Percentiles rank a stretch among this genome's conserved stretches.
These are phyloP conservation scores for Nemania serpens DNA, from an alignment of 2,329 filamentous ascomycete species.

Conservation along the genomic window DNA sequence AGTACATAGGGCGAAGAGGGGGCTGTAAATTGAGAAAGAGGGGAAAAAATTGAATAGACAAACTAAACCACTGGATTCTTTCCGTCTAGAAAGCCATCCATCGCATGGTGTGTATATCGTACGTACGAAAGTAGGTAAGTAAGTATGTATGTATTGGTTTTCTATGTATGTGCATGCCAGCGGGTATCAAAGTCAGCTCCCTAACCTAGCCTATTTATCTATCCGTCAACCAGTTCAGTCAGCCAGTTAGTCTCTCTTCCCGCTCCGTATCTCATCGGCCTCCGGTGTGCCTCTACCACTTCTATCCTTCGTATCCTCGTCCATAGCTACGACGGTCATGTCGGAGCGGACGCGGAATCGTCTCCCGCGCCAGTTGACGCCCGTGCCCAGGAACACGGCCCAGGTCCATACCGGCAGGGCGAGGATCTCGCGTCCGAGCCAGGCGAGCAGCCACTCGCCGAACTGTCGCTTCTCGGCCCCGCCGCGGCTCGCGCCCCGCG, in stretches of 20 bases:
- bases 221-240: background rate
- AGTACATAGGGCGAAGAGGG: too few species aligned
- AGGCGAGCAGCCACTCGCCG: constrained; percentile 75
- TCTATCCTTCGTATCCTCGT: constrained; percentile 17
- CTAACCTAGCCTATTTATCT: too few species aligned
- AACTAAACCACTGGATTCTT: too few species aligned
- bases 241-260: constrained; percentile 16
- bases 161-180: constrained; percentile 5
- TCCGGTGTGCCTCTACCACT: background rate
- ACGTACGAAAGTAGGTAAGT: too few species aligned
- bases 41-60: too few species aligned
- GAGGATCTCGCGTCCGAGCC: constrained; percentile 81
- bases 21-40: too few species aligned
- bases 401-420: constrained; percentile 89
- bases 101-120: too few species aligned
- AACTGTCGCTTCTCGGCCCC: constrained; percentile 60
- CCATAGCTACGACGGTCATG: constrained; percentile 70
- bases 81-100: too few species aligned
- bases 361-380: constrained; percentile 84
- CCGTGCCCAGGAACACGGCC: constrained; percentile 87
- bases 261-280: background rate
- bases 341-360: constrained; percentile 82
- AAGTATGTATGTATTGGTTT: background rate
- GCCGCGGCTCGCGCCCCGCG: constrained; percentile 51
- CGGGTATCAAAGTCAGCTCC: constrained; percentile 17